A percentile compares a stretch with the other conserved stretches of the same genome.
These are phyloP conservation scores for Macrocybe gigantea DNA, from an alignment of 768 basidiomycete genomes.

Conservation along the genomic window DNA sequence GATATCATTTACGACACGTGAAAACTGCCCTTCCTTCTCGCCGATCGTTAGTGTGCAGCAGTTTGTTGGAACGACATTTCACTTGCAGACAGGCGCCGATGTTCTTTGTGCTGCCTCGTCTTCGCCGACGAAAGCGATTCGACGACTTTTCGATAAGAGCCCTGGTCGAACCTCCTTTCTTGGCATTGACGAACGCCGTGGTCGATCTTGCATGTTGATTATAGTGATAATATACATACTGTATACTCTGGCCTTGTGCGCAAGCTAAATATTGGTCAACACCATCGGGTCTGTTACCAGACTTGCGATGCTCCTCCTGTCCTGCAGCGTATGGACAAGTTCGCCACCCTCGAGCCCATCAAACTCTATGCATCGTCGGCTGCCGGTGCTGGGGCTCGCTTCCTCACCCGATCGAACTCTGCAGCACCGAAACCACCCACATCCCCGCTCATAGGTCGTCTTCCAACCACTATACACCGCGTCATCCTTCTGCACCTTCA, in stretches of 20 bases:
- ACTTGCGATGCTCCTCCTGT: not conserved
- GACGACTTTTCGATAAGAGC: too few species aligned
- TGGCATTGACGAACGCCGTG: not conserved
- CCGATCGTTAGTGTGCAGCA: too few species aligned
- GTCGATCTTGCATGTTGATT: not conserved
- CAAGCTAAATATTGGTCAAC: not conserved
- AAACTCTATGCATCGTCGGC: constrained; percentile 41
- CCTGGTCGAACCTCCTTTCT: too few species aligned
- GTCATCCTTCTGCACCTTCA: constrained; percentile 70
- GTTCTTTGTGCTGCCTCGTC: too few species aligned
- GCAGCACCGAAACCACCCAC: constrained; percentile 12
- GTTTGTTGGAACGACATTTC: too few species aligned
- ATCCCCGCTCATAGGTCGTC: constrained; percentile 57
- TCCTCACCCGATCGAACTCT: constrained; percentile 15
- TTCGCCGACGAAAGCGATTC: too few species aligned
- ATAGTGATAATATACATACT: not conserved
- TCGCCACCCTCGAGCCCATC: constrained; percentile 77
- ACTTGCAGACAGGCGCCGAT: too few species aligned
- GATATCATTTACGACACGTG: too few species aligned
- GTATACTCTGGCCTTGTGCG: not conserved
- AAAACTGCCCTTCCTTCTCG: too few species aligned
- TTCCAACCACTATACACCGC: constrained; percentile 75
- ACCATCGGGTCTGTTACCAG: not conserved
- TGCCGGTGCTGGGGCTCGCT: constrained; percentile 14
- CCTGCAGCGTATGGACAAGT: constrained; percentile 63